Evolutionary conservation across 2,329 filamentous ascomycete species (phyloP).

Genomic region (Fusarium tricinctum): DNA sequence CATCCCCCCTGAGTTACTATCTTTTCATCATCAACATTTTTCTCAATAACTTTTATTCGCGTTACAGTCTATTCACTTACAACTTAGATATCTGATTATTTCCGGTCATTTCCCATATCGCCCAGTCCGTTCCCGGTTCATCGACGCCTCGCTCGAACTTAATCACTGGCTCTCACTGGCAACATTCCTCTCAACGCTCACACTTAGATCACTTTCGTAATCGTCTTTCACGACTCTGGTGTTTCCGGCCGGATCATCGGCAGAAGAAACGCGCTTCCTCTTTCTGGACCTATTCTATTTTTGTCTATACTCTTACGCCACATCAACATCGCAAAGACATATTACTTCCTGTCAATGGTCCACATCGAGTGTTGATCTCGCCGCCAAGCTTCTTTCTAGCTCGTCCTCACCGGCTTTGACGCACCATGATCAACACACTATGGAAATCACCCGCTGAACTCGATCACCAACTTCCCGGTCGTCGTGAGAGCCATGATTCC

Average conservation of each 20-base stretch:
- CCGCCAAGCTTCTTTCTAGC: neutral
- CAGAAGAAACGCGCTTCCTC: conserved; percentile 9
- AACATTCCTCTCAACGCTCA: conserved; percentile 14
- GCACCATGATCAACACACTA: conserved; percentile 44
- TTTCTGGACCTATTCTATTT: conserved; percentile 8
- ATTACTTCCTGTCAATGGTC: conserved; percentile 21
- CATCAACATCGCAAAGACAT: conserved; percentile 7
- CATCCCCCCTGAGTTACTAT: neutral
- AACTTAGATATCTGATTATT: neutral
- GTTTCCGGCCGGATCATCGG: conserved; percentile 20
- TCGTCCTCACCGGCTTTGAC: neutral
- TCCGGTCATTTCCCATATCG: neutral
- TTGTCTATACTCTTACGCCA: neutral
- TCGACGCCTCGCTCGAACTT: conserved; percentile 33
- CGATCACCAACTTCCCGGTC: conserved; percentile 39
- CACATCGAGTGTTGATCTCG: conserved; percentile 3
- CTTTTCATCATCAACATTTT: neutral
- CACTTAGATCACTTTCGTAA: conserved; percentile 10
- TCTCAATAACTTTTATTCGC: neutral
- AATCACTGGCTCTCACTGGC: conserved; percentile 31
- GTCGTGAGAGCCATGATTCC: conserved; percentile 40
- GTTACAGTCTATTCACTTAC: neutral
- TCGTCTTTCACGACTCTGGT: conserved; percentile 2
- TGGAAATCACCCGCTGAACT: conserved; percentile 45
- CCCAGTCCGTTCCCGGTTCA: conserved; percentile 10